Base-by-base conservation (phyloP, 2,329 filamentous ascomycete genomes). In the Xylaria sp. region DNA sequence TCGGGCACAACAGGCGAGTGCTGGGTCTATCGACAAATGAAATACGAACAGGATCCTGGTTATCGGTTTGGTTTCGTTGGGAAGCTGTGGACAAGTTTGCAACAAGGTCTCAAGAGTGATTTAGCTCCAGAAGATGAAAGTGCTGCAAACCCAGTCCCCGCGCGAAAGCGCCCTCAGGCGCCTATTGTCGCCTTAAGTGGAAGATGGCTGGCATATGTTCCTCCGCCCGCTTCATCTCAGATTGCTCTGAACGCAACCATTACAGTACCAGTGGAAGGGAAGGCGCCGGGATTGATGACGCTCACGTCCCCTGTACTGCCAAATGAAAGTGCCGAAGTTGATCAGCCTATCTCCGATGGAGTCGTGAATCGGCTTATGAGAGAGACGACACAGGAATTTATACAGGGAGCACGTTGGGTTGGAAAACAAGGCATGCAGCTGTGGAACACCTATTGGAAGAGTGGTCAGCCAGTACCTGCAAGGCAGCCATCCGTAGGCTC, bases 21-120 rank as follows among this genome's bases (percentile, higher is more conserved):
- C 51, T 96, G 89, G 80, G 78, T 96, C 6, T 97, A 83, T 67
- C 76, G 80, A 7, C 82, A 86, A 63, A 71, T 78, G 7, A 66
- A 75, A 8, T 70, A 75, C 57, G 69, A 73, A 1, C 74, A 76
- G 52, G 80, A 81, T 19, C 70, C 73, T 1, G 75, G 75, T 19
- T 65, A 76, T 50, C 70, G 73, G 13, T 87, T 82, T 71, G 78
- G 75, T 44, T 97, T 92, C 68, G 79, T 94, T 58, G 92, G 88
- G 18, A 99, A 99, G 75, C 77, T 95, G 16, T 99, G 94, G 94
- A 97, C 94, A 0, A 87, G 86, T 50, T 78, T 96, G 34, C 90
- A 94, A 70, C 82, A 85, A 65, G 76, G 77, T 35, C 74, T 77
- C 16, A 79, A 79, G 60, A 76, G 76, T 23, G 79, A 83, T 35